phyloP scores from a whole-genome alignment of 129 eudicot species.

The Flaveria trinervia region DNA sequence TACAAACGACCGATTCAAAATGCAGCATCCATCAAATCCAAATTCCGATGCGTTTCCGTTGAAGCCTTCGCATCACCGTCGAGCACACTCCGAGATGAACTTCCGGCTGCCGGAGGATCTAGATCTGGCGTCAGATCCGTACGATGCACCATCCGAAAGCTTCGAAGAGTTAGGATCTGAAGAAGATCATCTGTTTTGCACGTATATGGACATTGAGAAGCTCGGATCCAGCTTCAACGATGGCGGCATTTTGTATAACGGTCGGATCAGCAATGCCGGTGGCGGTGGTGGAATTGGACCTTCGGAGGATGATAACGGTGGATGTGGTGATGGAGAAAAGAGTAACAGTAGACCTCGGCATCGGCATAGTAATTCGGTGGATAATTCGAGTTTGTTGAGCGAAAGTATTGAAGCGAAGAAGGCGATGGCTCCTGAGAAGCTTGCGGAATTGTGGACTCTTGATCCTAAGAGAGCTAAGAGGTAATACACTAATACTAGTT shows the following conservation, averaged over 20 bases:
- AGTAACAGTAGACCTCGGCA: slow-evolving; percentile 46
- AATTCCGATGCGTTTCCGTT: slow-evolving; percentile 41
- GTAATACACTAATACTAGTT: slow-evolving; percentile 23
- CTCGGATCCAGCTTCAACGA: slow-evolving; percentile 46
- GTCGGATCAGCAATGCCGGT: slow-evolving; percentile 36
- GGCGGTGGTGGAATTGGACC: slow-evolving; percentile 20
- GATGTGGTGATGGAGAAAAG: slow-evolving; percentile 36
- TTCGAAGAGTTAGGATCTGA: slow-evolving; percentile 76
- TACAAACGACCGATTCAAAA: slow-evolving; percentile 19
- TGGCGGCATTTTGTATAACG: slow-evolving; percentile 12
- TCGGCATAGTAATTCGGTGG: slow-evolving; percentile 70
- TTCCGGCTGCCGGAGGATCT: slow-evolving; percentile 79
- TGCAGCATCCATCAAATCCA: slow-evolving; percentile 62
- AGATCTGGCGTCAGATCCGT: slow-evolving; percentile 67
- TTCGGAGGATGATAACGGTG: slow-evolving; percentile 25
- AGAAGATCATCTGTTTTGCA: slow-evolving; percentile 64
- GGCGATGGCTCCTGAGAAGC: slow-evolving; percentile 91
- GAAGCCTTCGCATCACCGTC: slow-evolving; percentile 67
- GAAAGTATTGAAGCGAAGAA: slow-evolving; percentile 83
- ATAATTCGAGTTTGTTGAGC: slow-evolving; percentile 45
- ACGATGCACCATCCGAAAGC: slow-evolving; percentile 62
- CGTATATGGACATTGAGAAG: slow-evolving; percentile 79
- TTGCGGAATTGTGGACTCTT: slow-evolving; percentile 79
- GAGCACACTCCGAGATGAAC: slow-evolving; percentile 88
- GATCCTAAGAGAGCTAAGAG: slow-evolving; percentile 97